phyloP scores from a whole-genome alignment of 257 asterid species.

The Echites panduratus region DNA sequence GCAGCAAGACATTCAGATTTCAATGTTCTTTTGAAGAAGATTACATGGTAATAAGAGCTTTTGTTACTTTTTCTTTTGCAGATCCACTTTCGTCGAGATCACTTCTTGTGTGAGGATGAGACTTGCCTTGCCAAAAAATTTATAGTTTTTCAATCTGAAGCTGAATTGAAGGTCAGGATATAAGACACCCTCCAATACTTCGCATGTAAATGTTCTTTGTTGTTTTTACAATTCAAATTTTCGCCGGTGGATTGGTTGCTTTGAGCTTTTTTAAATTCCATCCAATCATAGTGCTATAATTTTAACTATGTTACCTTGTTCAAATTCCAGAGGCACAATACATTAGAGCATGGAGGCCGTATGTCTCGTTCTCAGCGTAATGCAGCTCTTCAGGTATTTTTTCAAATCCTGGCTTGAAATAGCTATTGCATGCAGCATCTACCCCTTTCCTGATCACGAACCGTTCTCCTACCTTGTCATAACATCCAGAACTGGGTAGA shows the following conservation, averaged over 20 bases:
- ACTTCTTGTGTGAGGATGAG: conserved; percentile 90
- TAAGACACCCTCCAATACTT: background rate
- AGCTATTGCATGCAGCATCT: background rate
- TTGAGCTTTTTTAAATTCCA: background rate
- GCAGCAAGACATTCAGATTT: background rate
- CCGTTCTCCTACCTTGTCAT: background rate
- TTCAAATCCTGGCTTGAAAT: conserved; percentile 9
- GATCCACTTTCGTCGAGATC: conserved; percentile 82
- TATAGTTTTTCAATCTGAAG: conserved; percentile 67
- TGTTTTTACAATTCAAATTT: background rate
- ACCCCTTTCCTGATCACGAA: background rate
- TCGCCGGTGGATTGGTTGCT: background rate
- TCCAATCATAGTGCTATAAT: background rate
- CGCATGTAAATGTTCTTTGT: background rate
- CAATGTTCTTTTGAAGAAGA: conserved; percentile 11
- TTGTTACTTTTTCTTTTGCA: conserved; percentile 24
- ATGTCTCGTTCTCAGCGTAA: conserved; percentile 92
- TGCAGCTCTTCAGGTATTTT: conserved; percentile 92
- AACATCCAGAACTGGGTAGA: background rate
- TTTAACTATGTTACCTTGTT: conserved; percentile 14
- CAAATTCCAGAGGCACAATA: conserved; percentile 75
- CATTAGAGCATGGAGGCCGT: conserved; percentile 87
- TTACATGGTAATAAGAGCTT: background rate
- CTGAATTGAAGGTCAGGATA: conserved; percentile 74
- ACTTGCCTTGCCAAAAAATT: conserved; percentile 85